phyloP scores from a whole-genome alignment of 2,329 filamentous ascomycete species.

The Camillea tinctor region DNA sequence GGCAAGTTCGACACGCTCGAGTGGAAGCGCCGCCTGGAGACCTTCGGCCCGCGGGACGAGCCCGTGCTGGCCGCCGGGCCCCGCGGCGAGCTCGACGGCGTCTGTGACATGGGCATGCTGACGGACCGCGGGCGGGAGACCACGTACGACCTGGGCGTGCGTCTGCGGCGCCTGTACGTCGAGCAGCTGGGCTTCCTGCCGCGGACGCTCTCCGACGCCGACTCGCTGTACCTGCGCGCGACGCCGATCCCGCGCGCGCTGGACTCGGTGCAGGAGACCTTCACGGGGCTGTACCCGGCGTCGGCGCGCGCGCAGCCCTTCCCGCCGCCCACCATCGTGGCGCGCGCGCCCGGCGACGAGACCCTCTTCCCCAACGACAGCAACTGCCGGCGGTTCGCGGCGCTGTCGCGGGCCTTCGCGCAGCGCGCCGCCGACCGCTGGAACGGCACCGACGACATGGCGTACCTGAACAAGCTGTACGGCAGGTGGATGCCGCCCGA shows the following conservation, averaged over 20 bases:
- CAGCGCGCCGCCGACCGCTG: slow-evolving; percentile 69
- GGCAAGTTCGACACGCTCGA: slow-evolving; percentile 46
- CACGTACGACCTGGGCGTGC: slow-evolving; percentile 65
- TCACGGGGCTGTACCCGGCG: slow-evolving; percentile 71
- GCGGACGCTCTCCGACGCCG: slow-evolving; percentile 45
- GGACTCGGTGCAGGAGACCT: slow-evolving; percentile 74
- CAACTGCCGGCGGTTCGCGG: slow-evolving; percentile 70
- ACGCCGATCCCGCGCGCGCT: slow-evolving; percentile 74
- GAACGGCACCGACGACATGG: slow-evolving; percentile 79
- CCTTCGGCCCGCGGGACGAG: slow-evolving; percentile 70
- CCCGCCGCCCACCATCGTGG: slow-evolving; percentile 63
- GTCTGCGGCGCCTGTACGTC: slow-evolving; percentile 71
- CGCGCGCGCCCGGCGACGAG: slow-evolving; percentile 65
- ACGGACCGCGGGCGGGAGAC: slow-evolving; percentile 74
- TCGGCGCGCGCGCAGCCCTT: slow-evolving; percentile 46
- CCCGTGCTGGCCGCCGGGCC: slow-evolving; percentile 69
- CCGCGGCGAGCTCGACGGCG: slow-evolving; percentile 67
- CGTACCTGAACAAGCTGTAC: slow-evolving; percentile 73
- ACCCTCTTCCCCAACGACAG: slow-evolving; percentile 78
- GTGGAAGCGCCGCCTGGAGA: slow-evolving; percentile 76
- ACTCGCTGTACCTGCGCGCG: slow-evolving; percentile 69
- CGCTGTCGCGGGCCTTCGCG: slow-evolving; percentile 68
- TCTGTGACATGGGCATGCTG: slow-evolving; percentile 78
- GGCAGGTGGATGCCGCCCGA: slow-evolving; percentile 82
- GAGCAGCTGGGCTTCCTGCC: slow-evolving; percentile 74